Evolutionary conservation across 257 asterid species (phyloP), one percentile per base, ranked within the genome.

Genomic region (Henckelia pumila): DNA sequence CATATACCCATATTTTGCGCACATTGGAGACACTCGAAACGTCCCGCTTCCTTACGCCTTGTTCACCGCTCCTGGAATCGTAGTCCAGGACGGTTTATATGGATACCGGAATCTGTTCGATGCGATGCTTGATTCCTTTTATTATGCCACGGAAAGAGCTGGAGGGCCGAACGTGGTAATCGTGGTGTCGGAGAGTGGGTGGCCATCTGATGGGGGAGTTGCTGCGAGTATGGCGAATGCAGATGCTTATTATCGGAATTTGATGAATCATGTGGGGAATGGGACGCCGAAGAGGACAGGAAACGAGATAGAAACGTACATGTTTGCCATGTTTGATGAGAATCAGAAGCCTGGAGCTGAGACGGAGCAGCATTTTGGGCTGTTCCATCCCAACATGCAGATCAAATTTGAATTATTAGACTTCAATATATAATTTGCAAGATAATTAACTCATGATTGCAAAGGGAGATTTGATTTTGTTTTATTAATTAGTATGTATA

Each of bases 261-360:
- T 32, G 2, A 10, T 32, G 10, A 32, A 32, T 32, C 37, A 32
- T 32, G 47, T 35, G 9, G 8, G 22, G 40, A 59, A 22, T 8
- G 71, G 77, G 62, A 84, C 88, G 6, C 89, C 86, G 0, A 82
- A 57, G 68, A 75, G 58, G 73, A 76, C 71, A 5, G 81, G 70
- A 30, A 64, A 8, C 24, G 63, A 29, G 7, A 67, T 82, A 1
- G 85, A 84, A 58, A 84, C 90, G 8, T 82, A 84, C 74, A 24
- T 86, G 55, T 84, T 86, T 49, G 86, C 84, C 2, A 75, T 86
- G 84, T 86, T 82, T 67, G 90, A 84, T 16, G 90, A 86, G 68
- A 84, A 86, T 35, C 0, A 26, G 7, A 86, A 86, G 76, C 1
- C 1, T 0, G 79, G 81, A 25, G 64, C 30, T 0, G 0, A 7